Conservation (phyloP, 2,329 filamentous ascomycete genomes). For the Cadophora gregata region DNA sequence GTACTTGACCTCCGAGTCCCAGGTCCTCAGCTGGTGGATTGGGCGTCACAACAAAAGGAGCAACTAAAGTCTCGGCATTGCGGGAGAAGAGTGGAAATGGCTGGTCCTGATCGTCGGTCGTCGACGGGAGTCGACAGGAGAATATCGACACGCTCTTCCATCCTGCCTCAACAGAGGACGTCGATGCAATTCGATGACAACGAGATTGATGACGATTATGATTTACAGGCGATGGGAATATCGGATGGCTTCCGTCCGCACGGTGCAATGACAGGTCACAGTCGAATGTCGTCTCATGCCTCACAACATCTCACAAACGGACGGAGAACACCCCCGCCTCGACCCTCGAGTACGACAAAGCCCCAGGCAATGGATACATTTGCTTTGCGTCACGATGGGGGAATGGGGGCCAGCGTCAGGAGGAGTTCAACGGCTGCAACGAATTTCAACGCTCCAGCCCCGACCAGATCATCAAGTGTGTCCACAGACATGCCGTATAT, state of each 20-base stretch:
- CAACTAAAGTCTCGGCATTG: slow-evolving; percentile 25
- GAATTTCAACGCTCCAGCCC: slow-evolving; percentile 22
- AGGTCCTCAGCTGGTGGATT: slow-evolving; percentile 26
- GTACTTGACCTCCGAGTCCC: slow-evolving; percentile 19
- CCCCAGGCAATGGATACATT: slow-evolving; percentile 57
- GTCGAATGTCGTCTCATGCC: slow-evolving; percentile 33
- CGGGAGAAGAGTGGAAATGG: slow-evolving; percentile 29
- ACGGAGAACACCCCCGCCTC: slow-evolving; percentile 43
- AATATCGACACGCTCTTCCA: slow-evolving; percentile 51
- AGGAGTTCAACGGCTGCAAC: slow-evolving; percentile 32
- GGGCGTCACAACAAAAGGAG: slow-evolving; percentile 15
- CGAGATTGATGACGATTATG: slow-evolving; percentile 55
- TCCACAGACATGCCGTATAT: slow-evolving; percentile 39
- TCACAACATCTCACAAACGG: slow-evolving; percentile 35
- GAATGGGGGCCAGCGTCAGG: slow-evolving; percentile 42
- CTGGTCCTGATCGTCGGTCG: slow-evolving; percentile 26
- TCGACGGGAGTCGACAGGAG: slow-evolving; percentile 50
- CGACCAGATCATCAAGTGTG: slow-evolving; percentile 39
- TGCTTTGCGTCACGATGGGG: slow-evolving; percentile 58
- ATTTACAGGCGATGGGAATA: slow-evolving; percentile 56
- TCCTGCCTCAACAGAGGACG: slow-evolving; percentile 7
- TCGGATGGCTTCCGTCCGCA: slow-evolving; percentile 58
- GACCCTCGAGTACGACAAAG: slow-evolving; percentile 63
- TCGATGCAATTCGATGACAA: slow-evolving; percentile 44
- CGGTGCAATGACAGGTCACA: slow-evolving; percentile 28